Percentiles rank a stretch among this genome's conserved stretches.
phyloP scores from a whole-genome alignment of 129 eudicot species.

The Cynara cardunculus region DNA sequence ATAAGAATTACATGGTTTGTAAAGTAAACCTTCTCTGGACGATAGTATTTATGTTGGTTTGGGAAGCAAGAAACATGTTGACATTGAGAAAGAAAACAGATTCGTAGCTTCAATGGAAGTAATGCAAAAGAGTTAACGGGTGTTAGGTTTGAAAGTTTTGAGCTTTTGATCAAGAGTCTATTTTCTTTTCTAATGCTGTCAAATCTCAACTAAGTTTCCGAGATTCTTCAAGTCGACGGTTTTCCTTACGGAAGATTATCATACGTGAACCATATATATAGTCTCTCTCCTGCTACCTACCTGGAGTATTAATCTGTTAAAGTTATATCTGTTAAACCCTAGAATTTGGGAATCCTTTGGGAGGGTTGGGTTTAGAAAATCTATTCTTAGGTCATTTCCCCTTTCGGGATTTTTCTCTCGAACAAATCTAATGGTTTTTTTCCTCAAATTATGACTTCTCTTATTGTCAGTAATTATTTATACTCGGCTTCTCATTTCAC shows the following conservation, averaged over 20 bases:
- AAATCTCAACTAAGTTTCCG: too few species aligned
- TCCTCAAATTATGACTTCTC: neutral
- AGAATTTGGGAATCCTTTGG: neutral
- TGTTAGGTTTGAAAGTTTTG: neutral
- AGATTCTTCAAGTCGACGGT: too few species aligned
- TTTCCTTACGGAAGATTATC: too few species aligned
- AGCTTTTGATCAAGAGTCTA: too few species aligned
- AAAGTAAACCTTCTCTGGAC: too few species aligned
- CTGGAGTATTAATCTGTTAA: too few species aligned
- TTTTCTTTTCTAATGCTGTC: too few species aligned
- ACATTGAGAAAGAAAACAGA: neutral
- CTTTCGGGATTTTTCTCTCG: neutral
- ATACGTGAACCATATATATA: too few species aligned
- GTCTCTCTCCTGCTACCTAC: too few species aligned
- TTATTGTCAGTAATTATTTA: too few species aligned
- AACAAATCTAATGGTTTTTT: neutral
- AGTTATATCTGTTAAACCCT: too few species aligned
- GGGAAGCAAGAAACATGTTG: slow-evolving; percentile 1
- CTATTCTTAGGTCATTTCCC: neutral
- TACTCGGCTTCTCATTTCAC: neutral
- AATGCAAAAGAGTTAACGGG: neutral
- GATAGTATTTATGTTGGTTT: neutral
- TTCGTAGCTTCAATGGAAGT: neutral
- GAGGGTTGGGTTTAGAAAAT: neutral
- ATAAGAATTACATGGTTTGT: too few species aligned